Evolutionary conservation across 2,329 filamentous ascomycete genomes (phyloP).

Genomic region (Aspergillus pseudoterreus): DNA sequence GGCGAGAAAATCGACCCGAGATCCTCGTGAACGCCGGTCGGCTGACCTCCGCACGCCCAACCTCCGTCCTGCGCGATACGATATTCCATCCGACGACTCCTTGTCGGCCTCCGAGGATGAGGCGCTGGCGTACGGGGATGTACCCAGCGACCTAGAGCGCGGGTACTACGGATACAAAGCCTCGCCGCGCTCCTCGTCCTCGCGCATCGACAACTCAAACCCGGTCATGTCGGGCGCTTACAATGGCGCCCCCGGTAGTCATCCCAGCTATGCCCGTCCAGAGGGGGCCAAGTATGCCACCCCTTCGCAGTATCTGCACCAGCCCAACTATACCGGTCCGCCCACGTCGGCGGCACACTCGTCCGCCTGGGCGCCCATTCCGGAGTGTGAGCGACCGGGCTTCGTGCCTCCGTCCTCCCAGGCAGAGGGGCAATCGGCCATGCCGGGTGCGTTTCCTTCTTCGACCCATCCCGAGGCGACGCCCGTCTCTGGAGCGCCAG

Average conservation of each 20-base stretch:
- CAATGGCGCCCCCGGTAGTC: constrained; percentile 17
- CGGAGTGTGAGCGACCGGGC: constrained; percentile 39
- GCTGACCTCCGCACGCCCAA: constrained; percentile 18
- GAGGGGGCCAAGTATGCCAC: constrained; percentile 30
- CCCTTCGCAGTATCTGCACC: constrained; percentile 18
- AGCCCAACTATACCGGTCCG: constrained; percentile 13
- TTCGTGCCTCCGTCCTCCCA: constrained; percentile 39
- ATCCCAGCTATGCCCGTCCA: constrained; percentile 34
- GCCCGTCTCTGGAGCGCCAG: constrained; percentile 16
- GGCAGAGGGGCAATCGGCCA: constrained; percentile 16
- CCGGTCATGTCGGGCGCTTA: constrained; percentile 17
- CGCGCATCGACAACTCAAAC: constrained; percentile 9
- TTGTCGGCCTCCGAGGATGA: constrained; percentile 31
- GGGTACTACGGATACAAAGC: constrained; percentile 14
- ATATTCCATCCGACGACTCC: constrained; percentile 22
- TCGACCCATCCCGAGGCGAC: constrained; percentile 20
- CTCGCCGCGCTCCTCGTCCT: constrained; percentile 5
- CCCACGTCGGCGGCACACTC: constrained; percentile 3
- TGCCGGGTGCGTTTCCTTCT: constrained; percentile 31
- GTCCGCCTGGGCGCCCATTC: constrained; percentile 35
- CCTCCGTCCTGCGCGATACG: constrained; percentile 19
- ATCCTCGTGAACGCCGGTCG: constrained; percentile 6
- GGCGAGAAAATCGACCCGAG: constrained; percentile 9
- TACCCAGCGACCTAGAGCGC: constrained; percentile 12
- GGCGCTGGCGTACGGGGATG: constrained; percentile 37